phyloP scores from a whole-genome alignment of 768 basidiomycete species.

The Naganishia kalamii region DNA sequence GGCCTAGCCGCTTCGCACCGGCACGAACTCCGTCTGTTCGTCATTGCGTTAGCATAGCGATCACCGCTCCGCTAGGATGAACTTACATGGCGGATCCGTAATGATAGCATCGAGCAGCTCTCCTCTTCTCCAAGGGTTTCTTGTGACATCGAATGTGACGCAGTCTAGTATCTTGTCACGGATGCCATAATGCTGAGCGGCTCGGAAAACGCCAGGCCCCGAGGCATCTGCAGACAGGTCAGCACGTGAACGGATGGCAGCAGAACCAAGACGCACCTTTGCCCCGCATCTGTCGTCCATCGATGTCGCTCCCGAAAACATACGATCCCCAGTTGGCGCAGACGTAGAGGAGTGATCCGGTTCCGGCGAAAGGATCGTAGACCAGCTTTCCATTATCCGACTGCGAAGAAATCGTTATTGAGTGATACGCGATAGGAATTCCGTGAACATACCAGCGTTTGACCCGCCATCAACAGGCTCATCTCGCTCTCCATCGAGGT shows the following conservation, averaged over 20 bases:
- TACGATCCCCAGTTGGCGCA: conserved; percentile 79
- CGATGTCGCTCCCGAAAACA: conserved; percentile 89
- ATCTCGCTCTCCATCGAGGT: conserved; percentile 98
- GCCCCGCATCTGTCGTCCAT: conserved; percentile 93
- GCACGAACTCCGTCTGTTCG: conserved; percentile 73
- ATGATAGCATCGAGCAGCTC: conserved; percentile 87
- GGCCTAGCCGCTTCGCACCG: conserved; percentile 49
- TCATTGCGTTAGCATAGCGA: neutral
- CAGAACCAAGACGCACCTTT: conserved; percentile 55
- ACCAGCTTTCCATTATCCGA: conserved; percentile 80
- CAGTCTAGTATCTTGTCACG: conserved; percentile 68
- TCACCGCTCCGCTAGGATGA: neutral
- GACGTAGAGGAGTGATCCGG: conserved; percentile 60
- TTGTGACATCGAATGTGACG: conserved; percentile 87
- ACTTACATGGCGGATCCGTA: conserved; percentile 87
- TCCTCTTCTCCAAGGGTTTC: conserved; percentile 80
- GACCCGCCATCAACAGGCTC: conserved; percentile 92
- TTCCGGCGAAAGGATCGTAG: conserved; percentile 93
- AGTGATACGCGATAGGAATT: neutral
- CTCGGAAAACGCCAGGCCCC: conserved; percentile 65
- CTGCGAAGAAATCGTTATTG: conserved; percentile 47
- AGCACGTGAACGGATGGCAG: neutral
- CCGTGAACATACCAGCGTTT: conserved; percentile 61
- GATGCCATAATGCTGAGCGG: conserved; percentile 78
- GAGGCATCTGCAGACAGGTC: conserved; percentile 24